A percentile compares a stretch with the other conserved stretches of the same genome.
phyloP scores from a whole-genome alignment of 257 asterid genomes.

The Penstemon barbatus region DNA sequence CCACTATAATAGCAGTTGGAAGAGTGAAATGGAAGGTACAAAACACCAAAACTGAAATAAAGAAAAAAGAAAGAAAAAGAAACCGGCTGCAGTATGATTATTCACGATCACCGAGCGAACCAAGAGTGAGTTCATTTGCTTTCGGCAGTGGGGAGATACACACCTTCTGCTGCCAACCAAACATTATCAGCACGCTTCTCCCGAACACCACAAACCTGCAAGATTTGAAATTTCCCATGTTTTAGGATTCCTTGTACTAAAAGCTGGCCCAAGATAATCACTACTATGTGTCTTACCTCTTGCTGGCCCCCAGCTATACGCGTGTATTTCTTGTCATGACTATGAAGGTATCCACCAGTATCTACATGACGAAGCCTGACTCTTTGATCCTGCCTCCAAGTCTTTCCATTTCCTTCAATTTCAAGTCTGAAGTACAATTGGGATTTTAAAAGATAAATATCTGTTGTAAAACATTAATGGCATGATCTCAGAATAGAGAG shows the following conservation, averaged over 20 bases:
- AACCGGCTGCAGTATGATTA: slow-evolving; percentile 9
- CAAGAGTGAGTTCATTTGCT: slow-evolving; percentile 46
- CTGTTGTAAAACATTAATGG: background rate
- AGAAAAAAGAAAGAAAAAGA: background rate
- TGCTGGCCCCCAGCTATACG: slow-evolving; percentile 99
- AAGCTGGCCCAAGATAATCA: background rate
- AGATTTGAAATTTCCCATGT: background rate
- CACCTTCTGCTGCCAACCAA: slow-evolving; percentile 98
- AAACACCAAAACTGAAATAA: background rate
- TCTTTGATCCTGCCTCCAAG: slow-evolving; percentile 98
- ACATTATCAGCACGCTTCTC: slow-evolving; percentile 90
- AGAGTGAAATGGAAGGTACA: background rate
- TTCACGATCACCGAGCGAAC: slow-evolving; percentile 15
- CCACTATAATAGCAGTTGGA: slow-evolving; percentile 6
- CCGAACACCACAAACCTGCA: slow-evolving; percentile 87
- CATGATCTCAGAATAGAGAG: slow-evolving; percentile 1
- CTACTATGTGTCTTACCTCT: slow-evolving; percentile 58
- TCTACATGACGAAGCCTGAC: slow-evolving; percentile 86
- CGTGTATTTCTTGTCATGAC: slow-evolving; percentile 92
- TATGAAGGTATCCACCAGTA: slow-evolving; percentile 91
- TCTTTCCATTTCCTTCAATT: slow-evolving; percentile 92
- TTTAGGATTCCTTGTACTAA: background rate
- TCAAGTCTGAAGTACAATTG: slow-evolving; percentile 55
- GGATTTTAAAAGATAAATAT: slow-evolving; percentile 11
- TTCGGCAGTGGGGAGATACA: slow-evolving; percentile 71